Percentiles rank a stretch among this genome's conserved stretches.
phyloP scores from a whole-genome alignment of 192 early-diverging fungal genomes.

The Coemansia erecta region DNA sequence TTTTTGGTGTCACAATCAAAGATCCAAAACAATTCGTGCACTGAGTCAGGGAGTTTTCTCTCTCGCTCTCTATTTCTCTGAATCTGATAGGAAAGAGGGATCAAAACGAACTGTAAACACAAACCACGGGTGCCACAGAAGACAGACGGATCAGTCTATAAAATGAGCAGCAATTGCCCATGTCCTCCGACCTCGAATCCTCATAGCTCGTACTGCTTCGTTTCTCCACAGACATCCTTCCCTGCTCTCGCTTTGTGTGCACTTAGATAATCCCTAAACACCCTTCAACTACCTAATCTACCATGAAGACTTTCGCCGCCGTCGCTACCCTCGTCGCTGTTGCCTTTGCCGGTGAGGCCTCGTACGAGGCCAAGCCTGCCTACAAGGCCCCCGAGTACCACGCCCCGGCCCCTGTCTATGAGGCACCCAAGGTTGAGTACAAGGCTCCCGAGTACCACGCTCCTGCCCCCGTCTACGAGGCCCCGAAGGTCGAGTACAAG shows the following conservation, averaged over 20 bases:
- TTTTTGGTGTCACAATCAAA: too few relatives aligned
- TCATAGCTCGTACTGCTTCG: not conserved
- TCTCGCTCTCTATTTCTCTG: too few relatives aligned
- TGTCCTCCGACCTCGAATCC: not conserved
- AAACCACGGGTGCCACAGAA: not conserved
- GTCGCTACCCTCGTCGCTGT: slow-evolving; percentile 26
- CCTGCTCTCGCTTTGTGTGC: not conserved
- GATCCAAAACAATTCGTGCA: too few relatives aligned
- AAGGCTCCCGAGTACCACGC: slow-evolving; percentile 13
- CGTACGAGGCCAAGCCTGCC: slow-evolving; percentile 24
- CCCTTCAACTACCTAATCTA: not conserved
- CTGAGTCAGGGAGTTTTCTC: too few relatives aligned
- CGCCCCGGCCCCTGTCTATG: slow-evolving; percentile 14
- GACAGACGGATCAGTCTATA: not conserved
- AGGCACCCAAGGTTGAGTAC: slow-evolving; percentile 19
- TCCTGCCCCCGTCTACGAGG: slow-evolving; percentile 10
- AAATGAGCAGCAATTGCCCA: not conserved
- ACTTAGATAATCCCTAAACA: not conserved
- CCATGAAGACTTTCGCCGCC: slow-evolving; percentile 38
- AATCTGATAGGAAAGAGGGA: not conserved
- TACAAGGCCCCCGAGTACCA: slow-evolving; percentile 13
- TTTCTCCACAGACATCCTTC: not conserved
- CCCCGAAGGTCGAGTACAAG: not conserved
- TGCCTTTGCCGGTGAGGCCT: slow-evolving; percentile 25
- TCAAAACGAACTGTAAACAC: too few relatives aligned